phyloP scores from a whole-genome alignment of 2,329 filamentous ascomycete species.

The Metarhizium rileyi region DNA sequence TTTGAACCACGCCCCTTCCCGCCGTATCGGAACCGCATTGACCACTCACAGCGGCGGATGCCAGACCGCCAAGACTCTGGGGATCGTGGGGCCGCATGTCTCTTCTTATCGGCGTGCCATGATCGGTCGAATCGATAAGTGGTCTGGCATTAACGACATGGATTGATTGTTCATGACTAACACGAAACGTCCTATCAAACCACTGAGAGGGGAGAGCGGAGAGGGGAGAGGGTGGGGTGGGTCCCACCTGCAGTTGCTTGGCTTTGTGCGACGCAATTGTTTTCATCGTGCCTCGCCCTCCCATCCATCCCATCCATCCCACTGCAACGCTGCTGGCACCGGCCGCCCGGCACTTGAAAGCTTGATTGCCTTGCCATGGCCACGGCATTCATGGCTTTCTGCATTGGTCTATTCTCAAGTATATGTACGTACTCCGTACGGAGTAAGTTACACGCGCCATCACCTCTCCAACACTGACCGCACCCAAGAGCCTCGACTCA shows the following conservation, averaged over 20 bases:
- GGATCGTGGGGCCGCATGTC: not conserved
- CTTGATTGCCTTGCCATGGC: not conserved
- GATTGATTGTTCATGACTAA: not conserved
- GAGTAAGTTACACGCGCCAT: too few species aligned
- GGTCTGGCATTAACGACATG: not conserved
- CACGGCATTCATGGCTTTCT: not conserved
- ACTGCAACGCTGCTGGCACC: too few species aligned
- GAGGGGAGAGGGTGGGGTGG: too few species aligned
- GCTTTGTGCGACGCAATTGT: not conserved
- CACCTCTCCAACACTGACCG: not conserved
- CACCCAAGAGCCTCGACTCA: not conserved
- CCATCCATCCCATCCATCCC: too few species aligned
- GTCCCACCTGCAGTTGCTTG: too few species aligned
- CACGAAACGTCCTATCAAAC: not conserved
- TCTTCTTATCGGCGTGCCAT: conserved; percentile 1
- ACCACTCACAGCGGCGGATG: not conserved
- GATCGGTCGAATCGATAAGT: not conserved
- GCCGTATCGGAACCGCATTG: not conserved
- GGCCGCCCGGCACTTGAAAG: too few species aligned
- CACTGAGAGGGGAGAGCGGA: too few species aligned
- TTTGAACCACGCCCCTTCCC: not conserved
- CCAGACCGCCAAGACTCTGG: not conserved
- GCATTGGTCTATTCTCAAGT: too few species aligned
- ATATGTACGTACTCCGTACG: too few species aligned
- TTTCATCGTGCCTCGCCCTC: too few species aligned